Percentiles rank a stretch among this genome's conserved stretches.
Conservation (phyloP, 129 eudicot species). For the Chrysanthemum seticuspe region DNA sequence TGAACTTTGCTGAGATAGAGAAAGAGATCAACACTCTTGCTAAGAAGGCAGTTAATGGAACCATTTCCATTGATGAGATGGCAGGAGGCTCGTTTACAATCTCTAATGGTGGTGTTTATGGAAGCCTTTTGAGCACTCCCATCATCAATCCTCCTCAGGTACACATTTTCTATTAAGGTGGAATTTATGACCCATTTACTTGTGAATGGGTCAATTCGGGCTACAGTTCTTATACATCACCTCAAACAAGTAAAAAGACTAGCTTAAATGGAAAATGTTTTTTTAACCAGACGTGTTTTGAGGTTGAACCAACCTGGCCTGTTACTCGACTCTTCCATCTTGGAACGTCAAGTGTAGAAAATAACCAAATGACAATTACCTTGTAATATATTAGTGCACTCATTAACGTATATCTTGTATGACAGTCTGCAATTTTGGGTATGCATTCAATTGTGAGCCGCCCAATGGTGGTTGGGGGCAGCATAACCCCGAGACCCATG, state of each 20-base stretch:
- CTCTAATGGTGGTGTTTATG: constrained; percentile 97
- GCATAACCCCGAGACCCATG: constrained; percentile 86
- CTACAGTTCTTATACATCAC: neutral
- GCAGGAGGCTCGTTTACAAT: constrained; percentile 95
- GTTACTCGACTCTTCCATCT: neutral
- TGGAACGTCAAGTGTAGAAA: neutral
- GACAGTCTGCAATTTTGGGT: constrained; percentile 87
- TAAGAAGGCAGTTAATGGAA: constrained; percentile 83
- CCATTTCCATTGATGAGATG: constrained; percentile 93
- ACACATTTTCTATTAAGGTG: neutral
- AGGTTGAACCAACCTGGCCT: neutral
- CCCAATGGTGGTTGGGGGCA: constrained; percentile 96
- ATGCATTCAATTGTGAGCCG: constrained; percentile 88
- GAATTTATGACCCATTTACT: neutral
- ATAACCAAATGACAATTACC: neutral
- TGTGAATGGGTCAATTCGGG: neutral
- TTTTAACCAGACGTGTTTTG: no score
- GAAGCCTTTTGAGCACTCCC: constrained; percentile 96
- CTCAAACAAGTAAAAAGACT: neutral
- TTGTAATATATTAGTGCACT: neutral
- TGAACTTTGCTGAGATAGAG: constrained; percentile 85
- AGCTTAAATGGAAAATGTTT: no score
- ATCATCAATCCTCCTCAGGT: constrained; percentile 98
- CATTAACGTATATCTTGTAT: neutral
- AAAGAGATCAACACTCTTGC: constrained; percentile 84